Evolutionary conservation across 1,284 basidiomycete genomes (phyloP), one percentile per base, ranked within the genome.

Genomic region (Chalciporus sp.): DNA sequence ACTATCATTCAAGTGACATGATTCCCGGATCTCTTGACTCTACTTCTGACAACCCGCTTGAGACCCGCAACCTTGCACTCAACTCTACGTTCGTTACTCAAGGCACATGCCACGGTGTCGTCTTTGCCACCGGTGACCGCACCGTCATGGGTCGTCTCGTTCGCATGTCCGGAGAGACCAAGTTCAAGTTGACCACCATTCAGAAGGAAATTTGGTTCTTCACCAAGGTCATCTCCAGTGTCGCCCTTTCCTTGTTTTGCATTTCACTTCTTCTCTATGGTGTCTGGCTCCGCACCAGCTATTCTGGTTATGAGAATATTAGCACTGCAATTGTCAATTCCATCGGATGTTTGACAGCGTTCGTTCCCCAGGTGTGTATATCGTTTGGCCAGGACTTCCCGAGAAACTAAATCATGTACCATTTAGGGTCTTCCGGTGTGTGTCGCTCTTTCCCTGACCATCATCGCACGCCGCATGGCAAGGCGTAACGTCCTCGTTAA

Each of bases 81-180:
- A 75, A 70, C 10, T 78, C 78, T 0, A 81, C 80, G 0, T 78
- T 80, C 56, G 75, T 80, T 50, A 77, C 82, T 1, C 77, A 79
- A 44, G 86, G 86, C 6, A 78, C 68, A 26, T 85, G 82, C 49
- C 71, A 71, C n/a, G 86, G 81, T 29, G 67, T 83, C 17, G 83
- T 84, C 20, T 79, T 85, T 51, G 79, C 80, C 43, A 83, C 81
- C 0, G 84, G 85, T 42, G 79, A 84, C 64, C 73, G 71, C 33
- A 84, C 84, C 3, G 78, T 79, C 51, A 79, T 80, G 77, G 86
- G 87, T n/a, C 77, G 83, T 39, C 77, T 85, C 56, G 78, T 85
- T 49, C 74, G 79, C 60, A 75, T 83, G 58, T 82, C 83, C 0
- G 76, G 73, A 14, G 70, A 77, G 58, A 73, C 75, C 47, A 79